Percentiles rank a stretch among this genome's conserved stretches.
Conservation (phyloP, 2,329 filamentous ascomycete species). For the Trichophyton schoenleinii region DNA sequence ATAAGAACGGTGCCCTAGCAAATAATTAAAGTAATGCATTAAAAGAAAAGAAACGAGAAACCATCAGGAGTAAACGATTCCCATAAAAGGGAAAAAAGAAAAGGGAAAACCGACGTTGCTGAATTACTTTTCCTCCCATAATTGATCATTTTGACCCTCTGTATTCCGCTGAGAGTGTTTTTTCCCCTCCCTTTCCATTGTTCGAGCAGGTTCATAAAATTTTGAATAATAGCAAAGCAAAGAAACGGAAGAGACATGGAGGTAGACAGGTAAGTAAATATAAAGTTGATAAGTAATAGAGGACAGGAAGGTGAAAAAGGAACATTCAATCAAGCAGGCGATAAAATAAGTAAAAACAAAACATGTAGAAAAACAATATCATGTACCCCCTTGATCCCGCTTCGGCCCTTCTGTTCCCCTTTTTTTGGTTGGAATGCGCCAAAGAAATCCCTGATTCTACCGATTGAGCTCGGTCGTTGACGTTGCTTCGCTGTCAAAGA, state of each 20-base stretch:
- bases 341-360: background rate
- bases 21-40: background rate
- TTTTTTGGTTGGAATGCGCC: background rate
- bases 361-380: background rate
- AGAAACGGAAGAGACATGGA: background rate
- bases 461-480: background rate
- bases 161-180: background rate
- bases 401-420: background rate
- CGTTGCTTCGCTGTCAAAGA: too few species aligned
- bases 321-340: too few species aligned
- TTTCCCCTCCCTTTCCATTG: background rate
- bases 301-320: too few species aligned
- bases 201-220: background rate
- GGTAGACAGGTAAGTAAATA: too few species aligned
- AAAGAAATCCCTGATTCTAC: background rate
- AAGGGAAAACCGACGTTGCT: background rate
- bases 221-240: background rate
- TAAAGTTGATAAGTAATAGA: too few species aligned
- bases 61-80: background rate
- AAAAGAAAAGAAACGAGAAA: background rate
- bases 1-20: background rate
- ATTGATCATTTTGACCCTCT: background rate
- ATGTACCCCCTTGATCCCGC: too few species aligned
- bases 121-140: background rate
- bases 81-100: background rate